Percentiles rank a stretch among this genome's conserved stretches.
Evolutionary conservation across 1,284 basidiomycete genomes (phyloP).

Genomic region (Chalciporus sp.): DNA sequence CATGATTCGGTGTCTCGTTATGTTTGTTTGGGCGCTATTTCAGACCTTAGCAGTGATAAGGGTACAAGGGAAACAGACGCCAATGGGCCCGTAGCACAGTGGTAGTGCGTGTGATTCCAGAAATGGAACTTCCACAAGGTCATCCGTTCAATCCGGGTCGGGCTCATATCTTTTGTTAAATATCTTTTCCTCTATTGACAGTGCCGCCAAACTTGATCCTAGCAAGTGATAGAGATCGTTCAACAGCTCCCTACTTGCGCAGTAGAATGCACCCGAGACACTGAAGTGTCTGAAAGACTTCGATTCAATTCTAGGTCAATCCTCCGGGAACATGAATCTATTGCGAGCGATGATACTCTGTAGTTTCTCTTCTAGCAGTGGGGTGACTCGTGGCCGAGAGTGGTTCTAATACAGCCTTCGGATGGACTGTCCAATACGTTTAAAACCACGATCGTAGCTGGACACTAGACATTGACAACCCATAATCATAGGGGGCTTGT

Average conservation of each 20-base stretch:
- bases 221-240: too few species aligned
- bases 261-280: too few species aligned
- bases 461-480: background rate
- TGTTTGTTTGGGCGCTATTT: background rate
- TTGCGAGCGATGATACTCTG: too few species aligned
- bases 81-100: slow-evolving; percentile 37
- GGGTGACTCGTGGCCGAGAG: background rate
- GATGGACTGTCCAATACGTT: background rate
- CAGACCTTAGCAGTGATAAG: background rate
- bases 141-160: slow-evolving; percentile 59
- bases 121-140: slow-evolving; percentile 44
- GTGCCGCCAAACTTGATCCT: background rate
- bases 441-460: too few species aligned
- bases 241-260: too few species aligned
- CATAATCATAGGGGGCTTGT: background rate
- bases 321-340: too few species aligned
- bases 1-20: too few species aligned
- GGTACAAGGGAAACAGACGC: background rate
- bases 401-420: background rate
- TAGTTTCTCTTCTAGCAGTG: too few species aligned
- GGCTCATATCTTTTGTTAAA: slow-evolving; percentile 37
- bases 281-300: too few species aligned
- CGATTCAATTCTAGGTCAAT: too few species aligned
- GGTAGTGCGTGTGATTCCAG: slow-evolving; percentile 43
- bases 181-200: background rate